phyloP scores from a whole-genome alignment of 106 monocot genomes.

The Narthecium ossifragum region DNA sequence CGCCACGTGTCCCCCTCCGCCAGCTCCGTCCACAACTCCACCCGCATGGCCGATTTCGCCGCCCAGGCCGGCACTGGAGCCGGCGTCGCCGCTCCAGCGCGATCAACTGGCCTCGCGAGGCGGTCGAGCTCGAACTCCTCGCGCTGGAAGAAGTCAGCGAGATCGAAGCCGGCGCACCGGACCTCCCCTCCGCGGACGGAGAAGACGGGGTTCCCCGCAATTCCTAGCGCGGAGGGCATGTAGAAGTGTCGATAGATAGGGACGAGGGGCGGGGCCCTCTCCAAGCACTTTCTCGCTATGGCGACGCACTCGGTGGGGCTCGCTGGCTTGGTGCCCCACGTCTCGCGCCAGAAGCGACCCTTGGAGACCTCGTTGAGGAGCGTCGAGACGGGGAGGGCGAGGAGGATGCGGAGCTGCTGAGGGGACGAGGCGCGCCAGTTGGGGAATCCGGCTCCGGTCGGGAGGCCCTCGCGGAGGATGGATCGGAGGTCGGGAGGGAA shows the following conservation, averaged over 20 bases:
- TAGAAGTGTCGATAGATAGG: constrained; percentile 44
- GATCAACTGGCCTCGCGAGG: not conserved
- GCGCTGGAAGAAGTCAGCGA: constrained; percentile 36
- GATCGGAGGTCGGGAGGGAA: constrained; percentile 36
- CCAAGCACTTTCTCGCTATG: constrained; percentile 4
- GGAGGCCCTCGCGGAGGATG: constrained; percentile 56
- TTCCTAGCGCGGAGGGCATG: constrained; percentile 17
- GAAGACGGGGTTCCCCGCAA: constrained; percentile 49
- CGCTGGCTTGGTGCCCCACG: constrained; percentile 14
- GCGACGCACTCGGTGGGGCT: not conserved
- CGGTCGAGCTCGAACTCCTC: constrained; percentile 2
- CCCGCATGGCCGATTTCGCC: constrained; percentile 23
- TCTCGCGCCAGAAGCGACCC: constrained; percentile 18
- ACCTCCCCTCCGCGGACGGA: constrained; percentile 19
- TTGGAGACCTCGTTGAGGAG: constrained; percentile 12
- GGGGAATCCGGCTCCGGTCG: constrained; percentile 32
- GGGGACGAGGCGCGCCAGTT: constrained; percentile 33
- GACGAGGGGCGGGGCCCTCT: constrained; percentile 27
- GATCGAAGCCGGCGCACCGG: constrained; percentile 20
- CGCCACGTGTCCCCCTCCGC: not conserved
- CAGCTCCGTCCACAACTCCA: constrained; percentile 25
- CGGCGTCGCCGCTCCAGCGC: not conserved
- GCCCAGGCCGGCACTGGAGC: constrained; percentile 23
- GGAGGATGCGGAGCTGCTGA: constrained; percentile 18
- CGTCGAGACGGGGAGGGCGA: constrained; percentile 11